Conservation (phyloP, 2,329 filamentous ascomycete species). For the Penicillium sclerotiorum region DNA sequence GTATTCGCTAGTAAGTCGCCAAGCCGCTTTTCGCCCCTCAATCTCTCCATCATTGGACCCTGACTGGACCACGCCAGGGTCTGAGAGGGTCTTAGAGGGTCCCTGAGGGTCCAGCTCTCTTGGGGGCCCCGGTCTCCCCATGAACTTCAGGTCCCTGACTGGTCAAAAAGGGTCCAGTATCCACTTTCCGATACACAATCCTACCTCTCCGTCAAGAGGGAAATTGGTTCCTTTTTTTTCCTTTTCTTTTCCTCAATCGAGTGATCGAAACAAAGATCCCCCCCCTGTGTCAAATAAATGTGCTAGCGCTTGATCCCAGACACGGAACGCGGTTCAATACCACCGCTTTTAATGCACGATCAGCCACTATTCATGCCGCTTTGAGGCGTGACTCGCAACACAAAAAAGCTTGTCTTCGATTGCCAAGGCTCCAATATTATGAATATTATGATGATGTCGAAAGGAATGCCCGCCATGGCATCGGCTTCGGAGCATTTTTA, state of each 20-base stretch:
- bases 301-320: neutral
- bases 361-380: conserved; percentile 1
- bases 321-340: neutral
- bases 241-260: neutral
- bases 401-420: conserved; percentile 18
- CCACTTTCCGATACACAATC: conserved; percentile 1
- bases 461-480: conserved; percentile 9
- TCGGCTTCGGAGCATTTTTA: conserved; percentile 7
- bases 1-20: conserved; percentile 8
- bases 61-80: conserved; percentile 3
- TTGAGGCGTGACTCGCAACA: neutral
- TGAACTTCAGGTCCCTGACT: conserved; percentile 4
- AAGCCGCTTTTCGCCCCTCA: neutral
- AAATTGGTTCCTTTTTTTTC: too few relatives aligned
- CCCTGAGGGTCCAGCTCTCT: too few relatives aligned
- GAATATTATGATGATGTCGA: conserved; percentile 11
- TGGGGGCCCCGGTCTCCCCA: neutral
- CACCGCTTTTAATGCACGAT: neutral
- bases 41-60: neutral
- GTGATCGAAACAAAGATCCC: neutral
- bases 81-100: neutral
- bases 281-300: too few relatives aligned
- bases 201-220: neutral
- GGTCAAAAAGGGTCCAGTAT: conserved; percentile 5
- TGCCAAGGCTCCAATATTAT: conserved; percentile 22